These are phyloP conservation scores for Plasmopara muralis DNA, from an alignment of 352 stramenopile genomes.

Conservation along the genomic window DNA sequence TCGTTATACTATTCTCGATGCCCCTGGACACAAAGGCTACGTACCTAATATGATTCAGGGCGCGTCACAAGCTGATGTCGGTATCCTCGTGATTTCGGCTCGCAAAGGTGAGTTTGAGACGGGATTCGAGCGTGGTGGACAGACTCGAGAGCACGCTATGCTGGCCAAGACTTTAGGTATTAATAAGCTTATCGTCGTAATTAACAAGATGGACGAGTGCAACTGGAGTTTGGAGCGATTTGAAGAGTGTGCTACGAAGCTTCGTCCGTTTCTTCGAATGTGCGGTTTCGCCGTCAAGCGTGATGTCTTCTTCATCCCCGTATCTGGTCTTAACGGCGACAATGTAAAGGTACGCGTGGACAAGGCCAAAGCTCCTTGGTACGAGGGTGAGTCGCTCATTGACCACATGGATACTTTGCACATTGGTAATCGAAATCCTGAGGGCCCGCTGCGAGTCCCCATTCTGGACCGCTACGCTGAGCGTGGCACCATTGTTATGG, in stretches of 20 bases:
- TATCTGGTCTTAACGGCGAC: conserved; percentile 93
- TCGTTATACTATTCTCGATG: conserved; percentile 98
- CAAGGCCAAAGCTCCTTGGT: conserved; percentile 85
- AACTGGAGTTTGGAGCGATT: conserved; percentile 92
- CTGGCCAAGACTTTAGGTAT: conserved; percentile 98
- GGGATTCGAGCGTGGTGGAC: conserved; percentile 96
- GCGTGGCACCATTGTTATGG: conserved; percentile 94
- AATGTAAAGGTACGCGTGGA: conserved; percentile 93
- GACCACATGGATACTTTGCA: conserved; percentile 89
- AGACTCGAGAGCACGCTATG: conserved; percentile 98
- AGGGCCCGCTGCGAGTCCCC: conserved; percentile 90
- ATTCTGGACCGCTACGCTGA: conserved; percentile 98
- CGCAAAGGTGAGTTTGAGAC: conserved; percentile 98
- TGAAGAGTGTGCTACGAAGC: conserved; percentile 90
- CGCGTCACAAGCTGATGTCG: conserved; percentile 95
- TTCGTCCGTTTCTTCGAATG: conserved; percentile 89
- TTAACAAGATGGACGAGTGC: conserved; percentile 99
- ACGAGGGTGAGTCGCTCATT: conserved; percentile 93
- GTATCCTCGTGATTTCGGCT: conserved; percentile 95
- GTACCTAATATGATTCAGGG: conserved; percentile 99
- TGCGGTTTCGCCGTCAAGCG: conserved; percentile 98
- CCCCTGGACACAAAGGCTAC: conserved; percentile 98
- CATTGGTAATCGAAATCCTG: conserved; percentile 86
- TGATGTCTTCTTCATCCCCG: conserved; percentile 97
- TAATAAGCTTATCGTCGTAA: conserved; percentile 96